Evolutionary conservation across 1,284 basidiomycete species (phyloP).

Genomic region (Heliocybe sulcata): DNA sequence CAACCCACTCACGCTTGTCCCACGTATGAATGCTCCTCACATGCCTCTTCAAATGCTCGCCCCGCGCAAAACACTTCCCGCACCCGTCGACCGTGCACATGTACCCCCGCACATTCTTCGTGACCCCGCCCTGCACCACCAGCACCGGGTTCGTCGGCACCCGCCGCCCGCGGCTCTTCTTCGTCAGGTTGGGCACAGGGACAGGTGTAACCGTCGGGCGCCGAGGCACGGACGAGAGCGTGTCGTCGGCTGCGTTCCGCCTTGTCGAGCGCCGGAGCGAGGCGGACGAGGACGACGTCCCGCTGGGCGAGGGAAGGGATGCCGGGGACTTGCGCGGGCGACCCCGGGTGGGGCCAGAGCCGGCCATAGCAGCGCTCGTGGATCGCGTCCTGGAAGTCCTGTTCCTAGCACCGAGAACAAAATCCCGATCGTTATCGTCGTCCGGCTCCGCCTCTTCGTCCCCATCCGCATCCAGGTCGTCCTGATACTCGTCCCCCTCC

Average conservation of each 20-base stretch:
- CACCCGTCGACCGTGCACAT: constrained; percentile 69
- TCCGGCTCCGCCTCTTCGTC: neutral
- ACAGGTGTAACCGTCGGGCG: constrained; percentile 42
- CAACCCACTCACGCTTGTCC: constrained; percentile 60
- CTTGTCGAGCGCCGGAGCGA: neutral
- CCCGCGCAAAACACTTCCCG: constrained; percentile 72
- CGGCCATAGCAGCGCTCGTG: neutral
- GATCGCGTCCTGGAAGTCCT: neutral
- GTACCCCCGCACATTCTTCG: constrained; percentile 50
- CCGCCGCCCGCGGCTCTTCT: constrained; percentile 39
- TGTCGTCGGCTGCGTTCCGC: neutral
- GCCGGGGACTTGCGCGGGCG: neutral
- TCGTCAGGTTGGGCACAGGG: constrained; percentile 39
- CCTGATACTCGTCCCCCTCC: neutral
- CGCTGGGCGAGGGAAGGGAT: neutral
- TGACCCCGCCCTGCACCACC: constrained; percentile 23
- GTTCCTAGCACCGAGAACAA: neutral
- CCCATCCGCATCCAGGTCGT: neutral
- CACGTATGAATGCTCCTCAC: constrained; percentile 74
- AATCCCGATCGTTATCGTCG: neutral
- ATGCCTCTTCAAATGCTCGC: constrained; percentile 77
- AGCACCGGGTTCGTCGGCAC: constrained; percentile 52
- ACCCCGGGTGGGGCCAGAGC: neutral
- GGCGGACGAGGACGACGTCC: neutral
- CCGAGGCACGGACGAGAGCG: neutral